phyloP scores from a whole-genome alignment of 192 early-diverging fungal genomes.

The Coemansia brasiliensis region DNA sequence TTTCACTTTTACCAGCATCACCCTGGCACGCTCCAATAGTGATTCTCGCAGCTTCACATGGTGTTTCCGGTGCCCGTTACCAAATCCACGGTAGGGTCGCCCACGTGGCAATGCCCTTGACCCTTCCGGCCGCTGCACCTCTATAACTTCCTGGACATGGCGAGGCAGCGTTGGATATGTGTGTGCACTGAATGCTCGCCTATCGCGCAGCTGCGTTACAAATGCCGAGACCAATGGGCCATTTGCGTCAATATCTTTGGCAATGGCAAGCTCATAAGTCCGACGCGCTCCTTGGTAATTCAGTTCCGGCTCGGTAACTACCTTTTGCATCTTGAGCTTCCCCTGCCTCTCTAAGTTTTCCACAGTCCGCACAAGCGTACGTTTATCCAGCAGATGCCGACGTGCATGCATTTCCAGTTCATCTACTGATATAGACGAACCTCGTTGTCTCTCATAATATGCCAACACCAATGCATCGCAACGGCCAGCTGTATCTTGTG shows the following conservation, averaged over 20 bases:
- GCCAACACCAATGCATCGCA: slow-evolving; percentile 6
- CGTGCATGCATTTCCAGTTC: slow-evolving; percentile 3
- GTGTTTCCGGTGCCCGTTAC: neutral
- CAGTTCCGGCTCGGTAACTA: neutral
- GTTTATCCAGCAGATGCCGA: slow-evolving; percentile 28
- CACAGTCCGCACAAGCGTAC: slow-evolving; percentile 25
- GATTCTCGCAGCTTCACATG: neutral
- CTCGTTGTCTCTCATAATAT: slow-evolving; percentile 10
- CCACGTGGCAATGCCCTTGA: neutral
- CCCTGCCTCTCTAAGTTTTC: slow-evolving; percentile 13
- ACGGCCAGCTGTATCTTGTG: neutral
- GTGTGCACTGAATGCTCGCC: slow-evolving; percentile 1
- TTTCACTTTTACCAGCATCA: neutral
- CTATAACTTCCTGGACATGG: neutral
- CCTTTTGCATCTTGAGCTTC: slow-evolving; percentile 10
- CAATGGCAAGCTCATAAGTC: slow-evolving; percentile 14
- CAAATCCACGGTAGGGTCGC: neutral
- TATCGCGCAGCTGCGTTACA: slow-evolving; percentile 23
- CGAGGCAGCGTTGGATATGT: neutral
- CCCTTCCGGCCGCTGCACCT: slow-evolving; percentile 15
- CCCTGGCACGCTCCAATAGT: slow-evolving; percentile 14
- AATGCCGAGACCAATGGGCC: slow-evolving; percentile 24
- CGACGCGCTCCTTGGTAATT: neutral
- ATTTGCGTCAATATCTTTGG: slow-evolving; percentile 15
- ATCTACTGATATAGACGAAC: slow-evolving; percentile 3